Percentiles rank a stretch among this genome's conserved stretches.
Evolutionary conservation across 2,329 filamentous ascomycete species (phyloP).

Genomic region (Hypoxylon sp.): DNA sequence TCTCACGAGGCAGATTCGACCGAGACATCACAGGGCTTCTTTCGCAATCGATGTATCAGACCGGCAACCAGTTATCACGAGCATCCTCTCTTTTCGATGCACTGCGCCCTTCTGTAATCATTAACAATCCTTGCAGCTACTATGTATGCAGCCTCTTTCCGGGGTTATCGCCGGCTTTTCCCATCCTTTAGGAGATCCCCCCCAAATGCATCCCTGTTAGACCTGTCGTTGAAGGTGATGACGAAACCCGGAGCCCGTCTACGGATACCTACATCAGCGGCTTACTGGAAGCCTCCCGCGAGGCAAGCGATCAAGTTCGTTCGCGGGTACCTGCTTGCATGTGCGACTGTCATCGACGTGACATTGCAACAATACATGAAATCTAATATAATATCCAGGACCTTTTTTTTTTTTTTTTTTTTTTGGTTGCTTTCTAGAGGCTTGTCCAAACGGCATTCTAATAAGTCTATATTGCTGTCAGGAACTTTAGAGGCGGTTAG

Average conservation of each 20-base stretch:
- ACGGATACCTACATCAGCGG: constrained; percentile 25
- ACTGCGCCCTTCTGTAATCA: constrained; percentile 33
- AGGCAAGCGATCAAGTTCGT: constrained; percentile 29
- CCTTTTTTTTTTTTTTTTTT: too few relatives aligned
- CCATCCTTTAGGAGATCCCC: constrained; percentile 11
- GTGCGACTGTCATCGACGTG: constrained; percentile 26
- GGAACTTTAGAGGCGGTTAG: too few relatives aligned
- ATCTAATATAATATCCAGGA: constrained; percentile 12
- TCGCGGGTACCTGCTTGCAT: constrained; percentile 38
- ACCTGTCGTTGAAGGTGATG: constrained; percentile 11
- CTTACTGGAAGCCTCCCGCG: constrained; percentile 26
- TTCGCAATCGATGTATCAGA: constrained; percentile 15
- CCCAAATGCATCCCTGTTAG: constrained; percentile 6
- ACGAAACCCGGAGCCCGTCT: constrained; percentile 27
- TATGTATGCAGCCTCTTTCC: constrained; percentile 24
- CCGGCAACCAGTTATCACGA: constrained; percentile 16
- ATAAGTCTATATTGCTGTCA: too few relatives aligned
- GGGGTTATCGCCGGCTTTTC: constrained; percentile 33
- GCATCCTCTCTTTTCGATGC: constrained; percentile 29
- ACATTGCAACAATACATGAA: constrained; percentile 23
- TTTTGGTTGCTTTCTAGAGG: too few relatives aligned
- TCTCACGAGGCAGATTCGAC: constrained; percentile 25
- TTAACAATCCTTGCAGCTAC: constrained; percentile 28
- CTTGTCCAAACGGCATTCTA: too few relatives aligned
- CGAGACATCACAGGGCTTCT: constrained; percentile 20